Evolutionary conservation across 352 stramenopile species (phyloP).

Genomic region (Globisporangium ultimum): DNA sequence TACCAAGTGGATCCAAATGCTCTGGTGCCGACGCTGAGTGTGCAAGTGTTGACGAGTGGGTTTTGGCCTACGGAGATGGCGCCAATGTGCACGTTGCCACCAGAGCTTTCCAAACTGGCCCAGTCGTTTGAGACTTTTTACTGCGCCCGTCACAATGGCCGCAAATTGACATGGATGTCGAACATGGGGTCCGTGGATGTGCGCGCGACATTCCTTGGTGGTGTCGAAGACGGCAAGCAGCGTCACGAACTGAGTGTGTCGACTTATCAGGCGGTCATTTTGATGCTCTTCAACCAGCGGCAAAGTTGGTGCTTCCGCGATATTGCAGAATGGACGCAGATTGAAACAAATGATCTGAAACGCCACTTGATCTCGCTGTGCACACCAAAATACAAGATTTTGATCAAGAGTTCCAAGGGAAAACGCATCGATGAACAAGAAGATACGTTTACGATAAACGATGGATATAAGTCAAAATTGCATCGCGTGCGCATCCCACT

Average conservation of each 20-base stretch:
- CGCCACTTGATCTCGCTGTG: constrained; percentile 97
- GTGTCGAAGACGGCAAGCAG: constrained; percentile 45
- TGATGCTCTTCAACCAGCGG: constrained; percentile 96
- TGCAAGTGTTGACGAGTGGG: constrained; percentile 83
- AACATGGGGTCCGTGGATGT: constrained; percentile 92
- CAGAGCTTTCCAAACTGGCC: constrained; percentile 71
- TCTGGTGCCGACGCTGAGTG: constrained; percentile 34
- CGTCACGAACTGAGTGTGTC: constrained; percentile 96
- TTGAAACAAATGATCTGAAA: constrained; percentile 86
- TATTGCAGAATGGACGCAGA: constrained; percentile 88
- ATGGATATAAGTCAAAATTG: constrained; percentile 94
- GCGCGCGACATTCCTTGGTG: constrained; percentile 83
- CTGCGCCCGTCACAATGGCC: constrained; percentile 90
- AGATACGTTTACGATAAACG: constrained; percentile 94
- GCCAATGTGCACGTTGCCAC: constrained; percentile 83
- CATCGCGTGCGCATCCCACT: constrained; percentile 82
- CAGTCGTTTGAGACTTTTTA: constrained; percentile 94
- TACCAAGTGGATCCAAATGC: constrained; percentile 14
- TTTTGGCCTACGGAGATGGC: constrained; percentile 88
- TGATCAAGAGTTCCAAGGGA: constrained; percentile 97
- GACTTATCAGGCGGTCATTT: constrained; percentile 98
- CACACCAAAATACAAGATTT: constrained; percentile 96
- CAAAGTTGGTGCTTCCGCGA: constrained; percentile 81
- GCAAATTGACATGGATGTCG: constrained; percentile 95
- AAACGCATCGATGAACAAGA: constrained; percentile 94